These are phyloP conservation scores for Botryotinia narcissicola DNA, from an alignment of 2,329 filamentous ascomycete species.

Conservation along the genomic window DNA sequence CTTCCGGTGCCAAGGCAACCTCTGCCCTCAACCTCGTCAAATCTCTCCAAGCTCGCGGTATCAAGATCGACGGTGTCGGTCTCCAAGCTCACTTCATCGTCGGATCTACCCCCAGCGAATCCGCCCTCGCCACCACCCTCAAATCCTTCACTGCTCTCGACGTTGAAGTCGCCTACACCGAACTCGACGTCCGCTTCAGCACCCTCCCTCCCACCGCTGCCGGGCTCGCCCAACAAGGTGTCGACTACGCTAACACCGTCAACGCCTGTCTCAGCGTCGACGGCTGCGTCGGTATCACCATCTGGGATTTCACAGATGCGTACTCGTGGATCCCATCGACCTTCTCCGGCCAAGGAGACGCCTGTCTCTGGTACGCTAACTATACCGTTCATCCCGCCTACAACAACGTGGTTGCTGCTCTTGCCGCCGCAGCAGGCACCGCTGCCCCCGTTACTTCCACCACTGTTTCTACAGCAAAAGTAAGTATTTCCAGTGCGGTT, in stretches of 20 bases:
- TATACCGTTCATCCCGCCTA: conserved; percentile 47
- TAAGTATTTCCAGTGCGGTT: background rate
- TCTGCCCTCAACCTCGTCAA: conserved; percentile 46
- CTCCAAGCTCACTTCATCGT: conserved; percentile 62
- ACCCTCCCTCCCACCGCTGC: conserved; percentile 46
- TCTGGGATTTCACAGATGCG: conserved; percentile 37
- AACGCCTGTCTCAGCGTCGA: conserved; percentile 29
- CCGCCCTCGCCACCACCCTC: conserved; percentile 47
- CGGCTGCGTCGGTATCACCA: conserved; percentile 35
- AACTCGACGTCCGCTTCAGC: conserved; percentile 57
- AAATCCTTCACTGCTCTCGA: conserved; percentile 51
- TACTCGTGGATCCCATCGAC: conserved; percentile 45
- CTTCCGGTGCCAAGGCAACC: conserved; percentile 47
- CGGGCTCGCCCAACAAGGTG: conserved; percentile 46
- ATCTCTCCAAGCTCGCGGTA: conserved; percentile 48
- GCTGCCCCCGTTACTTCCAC: conserved; percentile 6
- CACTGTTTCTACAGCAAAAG: conserved; percentile 2
- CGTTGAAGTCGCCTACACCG: conserved; percentile 60
- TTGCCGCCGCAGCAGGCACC: conserved; percentile 26
- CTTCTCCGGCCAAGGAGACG: conserved; percentile 44
- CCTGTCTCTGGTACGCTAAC: conserved; percentile 45
- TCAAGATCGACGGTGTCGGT: conserved; percentile 61
- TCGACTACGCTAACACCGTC: conserved; percentile 45
- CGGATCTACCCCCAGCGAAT: conserved; percentile 49
- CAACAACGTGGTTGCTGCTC: conserved; percentile 39